phyloP scores from a whole-genome alignment of 768 basidiomycete genomes.

The Tricholoma flavovirens region DNA sequence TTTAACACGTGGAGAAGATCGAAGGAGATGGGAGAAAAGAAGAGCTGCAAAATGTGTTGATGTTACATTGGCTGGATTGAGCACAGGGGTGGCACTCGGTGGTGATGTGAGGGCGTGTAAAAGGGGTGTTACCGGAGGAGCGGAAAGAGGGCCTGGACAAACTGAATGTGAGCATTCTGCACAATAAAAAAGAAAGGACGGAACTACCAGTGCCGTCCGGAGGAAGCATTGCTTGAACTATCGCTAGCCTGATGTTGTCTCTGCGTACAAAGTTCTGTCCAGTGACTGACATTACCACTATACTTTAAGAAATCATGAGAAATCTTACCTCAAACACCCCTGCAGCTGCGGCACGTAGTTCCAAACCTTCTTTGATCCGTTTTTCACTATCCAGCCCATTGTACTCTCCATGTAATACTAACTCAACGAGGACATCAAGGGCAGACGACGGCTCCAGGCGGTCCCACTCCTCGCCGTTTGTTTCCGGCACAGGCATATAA shows the following conservation, averaged over 20 bases:
- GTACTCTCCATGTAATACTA: conserved; percentile 85
- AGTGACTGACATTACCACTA: conserved; percentile 1
- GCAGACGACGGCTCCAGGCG: conserved; percentile 76
- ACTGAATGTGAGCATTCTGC: not conserved
- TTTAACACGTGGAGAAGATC: conserved; percentile 62
- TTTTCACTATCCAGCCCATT: conserved; percentile 58
- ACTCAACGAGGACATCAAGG: conserved; percentile 75
- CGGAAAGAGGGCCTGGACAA: conserved; percentile 21
- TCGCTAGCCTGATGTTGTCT: conserved; percentile 63
- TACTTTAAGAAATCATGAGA: not conserved
- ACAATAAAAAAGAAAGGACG: not conserved
- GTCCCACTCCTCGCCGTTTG: conserved; percentile 92
- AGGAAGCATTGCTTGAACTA: conserved; percentile 71
- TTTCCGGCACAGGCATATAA: conserved; percentile 72
- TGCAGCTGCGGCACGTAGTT: conserved; percentile 71
- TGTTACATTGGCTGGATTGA: conserved; percentile 50
- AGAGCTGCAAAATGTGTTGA: conserved; percentile 71
- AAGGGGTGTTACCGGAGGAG: conserved; percentile 56
- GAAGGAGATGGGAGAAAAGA: conserved; percentile 75
- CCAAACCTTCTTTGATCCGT: conserved; percentile 60
- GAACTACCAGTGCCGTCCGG: conserved; percentile 37
- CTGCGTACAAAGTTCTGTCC: conserved; percentile 69
- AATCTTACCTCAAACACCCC: conserved; percentile 72
- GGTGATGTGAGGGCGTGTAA: conserved; percentile 61
- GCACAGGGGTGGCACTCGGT: conserved; percentile 46